Evolutionary conservation across 805 yeast species (phyloP), one percentile per base, ranked within the genome.

Genomic region (Cyberlindnera samutprakarnensis): DNA sequence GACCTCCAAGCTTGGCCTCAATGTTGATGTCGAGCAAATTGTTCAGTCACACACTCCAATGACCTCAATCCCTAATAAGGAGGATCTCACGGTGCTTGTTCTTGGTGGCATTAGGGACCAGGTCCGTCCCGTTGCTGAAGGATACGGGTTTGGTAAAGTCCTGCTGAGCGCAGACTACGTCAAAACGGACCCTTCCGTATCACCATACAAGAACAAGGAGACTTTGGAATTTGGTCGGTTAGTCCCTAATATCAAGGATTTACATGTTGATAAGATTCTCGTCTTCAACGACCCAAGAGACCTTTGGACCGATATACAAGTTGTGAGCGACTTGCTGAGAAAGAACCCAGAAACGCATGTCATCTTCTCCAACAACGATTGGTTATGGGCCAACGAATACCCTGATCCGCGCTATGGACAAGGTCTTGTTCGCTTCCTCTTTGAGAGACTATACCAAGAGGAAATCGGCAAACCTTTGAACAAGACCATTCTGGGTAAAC

Each of bases 271-370:
- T 42, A 88, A 87, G 3, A 64, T 88, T 1, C 58, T 88, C 39
- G 86, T 87, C 17, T 86, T 87, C 56, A 82, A 82, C 49, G 96
- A 88, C 54, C 87, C 96, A 4, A 64, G 94, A 37, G 96, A 87
- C 53, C 69, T 86, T 78, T 87, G 84, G 1, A 72, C 88, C 2
- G 96, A 87, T 53, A 47, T 78, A 7, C 96, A 87, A 59, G 68
- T 88, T 13, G 73, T 85, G 3, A 53, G 71, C 32, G 96, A 87
- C 46, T 47, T 83, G 22, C 60, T 87, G 33, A 72, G 74, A 39
- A 75, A 87, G 14, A 54, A 55, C 10, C 88, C 85, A 26, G 59
- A 72, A 2, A 63, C 81, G 2, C 94, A 92, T 3, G 77, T 83
- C 14, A 71, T 75, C 39, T 86, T 84, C 57, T 79, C 90, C 26